Evolutionary conservation across 2,329 filamentous ascomycete genomes (phyloP).

Genomic region (Penicillium sp.): DNA sequence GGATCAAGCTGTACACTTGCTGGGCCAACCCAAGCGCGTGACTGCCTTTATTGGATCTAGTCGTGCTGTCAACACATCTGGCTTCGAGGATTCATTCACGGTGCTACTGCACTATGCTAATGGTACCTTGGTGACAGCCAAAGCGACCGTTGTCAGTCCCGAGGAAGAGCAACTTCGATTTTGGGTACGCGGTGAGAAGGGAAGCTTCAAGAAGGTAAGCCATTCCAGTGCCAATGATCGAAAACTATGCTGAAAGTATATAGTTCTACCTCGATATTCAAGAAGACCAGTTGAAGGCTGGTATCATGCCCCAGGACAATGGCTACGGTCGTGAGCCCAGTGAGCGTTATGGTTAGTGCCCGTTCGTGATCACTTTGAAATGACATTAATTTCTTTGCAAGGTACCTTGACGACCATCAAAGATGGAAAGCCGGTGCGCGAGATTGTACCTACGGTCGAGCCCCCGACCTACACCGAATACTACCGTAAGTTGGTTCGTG

Average conservation of each 20-base stretch:
- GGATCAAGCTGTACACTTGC: conserved; percentile 66
- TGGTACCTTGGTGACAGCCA: conserved; percentile 61
- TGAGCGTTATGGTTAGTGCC: conserved; percentile 49
- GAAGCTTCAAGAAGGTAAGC: conserved; percentile 65
- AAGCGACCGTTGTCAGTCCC: conserved; percentile 62
- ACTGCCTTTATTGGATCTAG: conserved; percentile 65
- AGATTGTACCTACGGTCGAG: conserved; percentile 53
- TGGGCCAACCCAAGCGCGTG: conserved; percentile 62
- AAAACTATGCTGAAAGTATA: not conserved
- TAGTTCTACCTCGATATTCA: conserved; percentile 61
- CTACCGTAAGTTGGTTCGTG: conserved; percentile 53
- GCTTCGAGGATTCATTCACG: conserved; percentile 49
- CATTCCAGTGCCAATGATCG: not conserved
- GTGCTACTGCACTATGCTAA: conserved; percentile 61
- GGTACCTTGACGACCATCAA: conserved; percentile 50
- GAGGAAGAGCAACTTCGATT: conserved; percentile 66
- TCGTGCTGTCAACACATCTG: conserved; percentile 51
- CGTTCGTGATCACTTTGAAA: not conserved
- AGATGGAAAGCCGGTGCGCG: conserved; percentile 48
- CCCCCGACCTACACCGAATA: conserved; percentile 64
- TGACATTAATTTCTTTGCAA: conserved; percentile 5
- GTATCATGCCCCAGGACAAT: conserved; percentile 55
- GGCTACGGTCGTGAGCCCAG: conserved; percentile 61
- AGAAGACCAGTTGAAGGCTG: conserved; percentile 65
- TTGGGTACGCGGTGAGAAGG: conserved; percentile 70